phyloP scores from a whole-genome alignment of 164 flowering plant species.

The Berberis thunbergii region DNA sequence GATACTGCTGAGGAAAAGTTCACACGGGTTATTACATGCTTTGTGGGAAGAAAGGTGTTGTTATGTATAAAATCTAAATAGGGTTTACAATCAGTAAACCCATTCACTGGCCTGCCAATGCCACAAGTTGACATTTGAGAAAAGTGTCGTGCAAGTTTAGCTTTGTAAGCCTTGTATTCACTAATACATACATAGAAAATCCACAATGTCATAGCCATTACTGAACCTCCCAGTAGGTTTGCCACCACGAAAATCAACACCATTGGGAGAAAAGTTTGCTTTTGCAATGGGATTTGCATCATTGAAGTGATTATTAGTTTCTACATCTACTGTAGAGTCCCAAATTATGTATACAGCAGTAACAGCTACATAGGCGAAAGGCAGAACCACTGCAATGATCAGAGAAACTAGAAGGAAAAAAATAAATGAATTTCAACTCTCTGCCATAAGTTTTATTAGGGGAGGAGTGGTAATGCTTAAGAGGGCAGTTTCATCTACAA shows the following conservation, averaged over 20 bases:
- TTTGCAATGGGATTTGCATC: neutral
- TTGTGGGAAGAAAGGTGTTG: too few species aligned
- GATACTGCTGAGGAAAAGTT: too few species aligned
- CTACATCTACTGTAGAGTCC: neutral
- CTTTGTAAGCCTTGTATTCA: neutral
- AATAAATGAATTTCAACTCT: neutral
- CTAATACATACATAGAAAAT: neutral
- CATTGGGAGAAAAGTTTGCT: neutral
- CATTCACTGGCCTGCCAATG: too few species aligned
- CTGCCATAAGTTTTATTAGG: neutral
- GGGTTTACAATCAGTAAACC: too few species aligned
- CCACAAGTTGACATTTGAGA: too few species aligned
- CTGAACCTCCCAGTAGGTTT: slow-evolving; percentile 1
- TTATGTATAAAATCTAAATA: too few species aligned
- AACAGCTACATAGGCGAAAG: neutral
- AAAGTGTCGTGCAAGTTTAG: neutral
- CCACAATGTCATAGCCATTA: neutral
- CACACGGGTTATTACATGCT: too few species aligned
- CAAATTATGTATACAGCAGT: neutral
- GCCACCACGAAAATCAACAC: neutral
- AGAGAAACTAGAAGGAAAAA: neutral
- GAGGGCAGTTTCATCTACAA: neutral
- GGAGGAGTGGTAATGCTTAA: neutral
- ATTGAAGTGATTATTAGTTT: neutral
- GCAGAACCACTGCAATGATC: neutral